Evolutionary conservation across 78 protist genomes (phyloP).

Genomic region (Speleostelium caveatum): DNA sequence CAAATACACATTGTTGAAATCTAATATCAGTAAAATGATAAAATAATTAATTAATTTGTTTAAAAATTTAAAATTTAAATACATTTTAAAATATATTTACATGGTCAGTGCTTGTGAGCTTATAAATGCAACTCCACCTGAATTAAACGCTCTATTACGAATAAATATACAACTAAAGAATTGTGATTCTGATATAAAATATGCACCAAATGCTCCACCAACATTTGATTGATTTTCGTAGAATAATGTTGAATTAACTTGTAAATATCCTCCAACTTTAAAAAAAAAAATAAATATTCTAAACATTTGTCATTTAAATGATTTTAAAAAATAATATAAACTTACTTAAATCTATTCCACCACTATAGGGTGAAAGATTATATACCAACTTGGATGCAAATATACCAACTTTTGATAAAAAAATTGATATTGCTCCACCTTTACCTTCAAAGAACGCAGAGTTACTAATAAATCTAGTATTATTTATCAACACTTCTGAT

Average conservation of each 20-base stretch:
- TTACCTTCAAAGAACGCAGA: slow-evolving; percentile 3
- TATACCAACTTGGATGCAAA: slow-evolving; percentile 4
- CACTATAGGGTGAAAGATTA: slow-evolving; percentile 46
- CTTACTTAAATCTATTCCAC: slow-evolving; percentile 48
- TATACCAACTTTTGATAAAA: not conserved
- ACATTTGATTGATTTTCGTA: slow-evolving; percentile 32
- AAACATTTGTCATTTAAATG: not conserved
- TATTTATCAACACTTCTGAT: not conserved
- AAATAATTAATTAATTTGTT: too few relatives aligned
- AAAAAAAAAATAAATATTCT: too few relatives aligned
- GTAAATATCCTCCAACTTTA: slow-evolving; percentile 28
- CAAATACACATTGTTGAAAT: slow-evolving; percentile 14
- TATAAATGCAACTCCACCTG: slow-evolving; percentile 52
- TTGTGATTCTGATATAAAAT: slow-evolving; percentile 5
- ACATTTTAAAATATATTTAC: not conserved
- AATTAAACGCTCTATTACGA: slow-evolving; percentile 10
- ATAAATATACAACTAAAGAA: slow-evolving; percentile 24
- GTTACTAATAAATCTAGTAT: slow-evolving; percentile 3
- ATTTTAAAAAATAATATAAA: not conserved
- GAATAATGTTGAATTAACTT: not conserved
- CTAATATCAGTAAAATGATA: not conserved
- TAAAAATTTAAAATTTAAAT: too few relatives aligned
- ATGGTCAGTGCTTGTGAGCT: slow-evolving; percentile 15
- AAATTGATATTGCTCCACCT: slow-evolving; percentile 47
- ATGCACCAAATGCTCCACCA: slow-evolving; percentile 58